A percentile compares a stretch with the other conserved stretches of the same genome.
These are phyloP conservation scores for Rhipidocladum racemiflorum DNA, from an alignment of 176 grass and related monocot species.

Conservation along the genomic window DNA sequence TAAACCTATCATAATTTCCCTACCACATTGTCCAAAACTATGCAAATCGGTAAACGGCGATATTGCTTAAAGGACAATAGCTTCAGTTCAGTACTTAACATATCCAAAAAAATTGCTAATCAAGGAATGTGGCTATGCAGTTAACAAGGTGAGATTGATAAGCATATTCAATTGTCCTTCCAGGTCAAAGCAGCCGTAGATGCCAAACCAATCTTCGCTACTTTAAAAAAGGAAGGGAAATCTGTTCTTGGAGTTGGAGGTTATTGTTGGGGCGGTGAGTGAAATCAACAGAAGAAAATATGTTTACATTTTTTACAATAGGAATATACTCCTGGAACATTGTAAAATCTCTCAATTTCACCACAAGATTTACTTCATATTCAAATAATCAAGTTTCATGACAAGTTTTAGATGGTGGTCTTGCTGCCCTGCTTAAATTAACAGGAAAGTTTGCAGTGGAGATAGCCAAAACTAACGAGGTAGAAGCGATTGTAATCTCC, in stretches of 20 bases:
- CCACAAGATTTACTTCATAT: neutral
- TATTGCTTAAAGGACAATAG: neutral
- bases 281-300: neutral
- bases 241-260: slow-evolving; percentile 13
- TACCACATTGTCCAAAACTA: neutral
- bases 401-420: neutral
- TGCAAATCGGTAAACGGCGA: neutral
- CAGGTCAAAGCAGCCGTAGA: slow-evolving; percentile 22
- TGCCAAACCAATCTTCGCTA: slow-evolving; percentile 8
- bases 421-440: neutral
- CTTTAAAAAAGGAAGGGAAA: neutral
- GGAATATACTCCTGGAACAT: neutral
- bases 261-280: slow-evolving; percentile 33
- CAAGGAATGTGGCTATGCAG: neutral
- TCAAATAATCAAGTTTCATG: neutral
- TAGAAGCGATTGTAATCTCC: neutral
- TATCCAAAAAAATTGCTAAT: neutral
- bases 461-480: neutral
- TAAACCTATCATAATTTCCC: neutral
- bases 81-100: neutral
- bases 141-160: neutral
- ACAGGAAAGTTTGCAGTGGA: slow-evolving; percentile 16
- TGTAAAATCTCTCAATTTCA: neutral
- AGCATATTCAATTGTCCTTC: neutral
- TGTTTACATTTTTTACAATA: neutral